Base-by-base conservation (phyloP, 495 filamentous ascomycete species). In the Lichenothelia convexa region DNA sequence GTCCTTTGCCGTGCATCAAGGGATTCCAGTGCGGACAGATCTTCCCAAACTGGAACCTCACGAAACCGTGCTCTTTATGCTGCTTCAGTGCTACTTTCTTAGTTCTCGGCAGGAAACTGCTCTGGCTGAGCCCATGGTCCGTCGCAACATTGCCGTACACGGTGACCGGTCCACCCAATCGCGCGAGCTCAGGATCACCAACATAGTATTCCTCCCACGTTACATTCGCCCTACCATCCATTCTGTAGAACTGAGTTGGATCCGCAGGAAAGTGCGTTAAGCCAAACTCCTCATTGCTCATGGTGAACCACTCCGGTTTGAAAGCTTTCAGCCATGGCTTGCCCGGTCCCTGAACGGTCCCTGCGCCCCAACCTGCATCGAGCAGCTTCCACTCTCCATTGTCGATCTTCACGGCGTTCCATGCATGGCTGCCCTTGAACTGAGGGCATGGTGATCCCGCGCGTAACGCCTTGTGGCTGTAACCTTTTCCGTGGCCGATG, bases 321-420 rank as follows among this genome's bases (percentile, higher is more conserved):
- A 93, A 89, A n/a, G 50, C 43, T 42, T 75, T 67, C 22, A 59
- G 59, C 56, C 89, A 95, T 1, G 62, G 56, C 45, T 56, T 42
- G 21, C 59, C 61, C 45, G 53, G 30, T 29, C 68, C 55, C 51
- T 57, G 32, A 42, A 77, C 51, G 30, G 46, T 48, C 8, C 89
- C 89, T 0, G 87, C 83, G 26, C 89, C 89, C 89, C 89, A 97
- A 53, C 89, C 94, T 2, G 74, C 42, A 47, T 97, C 89, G 26
- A 95, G 63, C 3, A 95, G 64, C 55, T 94, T 93, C 87, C 87
- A 97, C 41, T 75, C 69, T 2, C 77, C 77, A 27, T 73, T 65
- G 41, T 92, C 86, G 38, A 94, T 83, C 32, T 70, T 68, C 13
- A 94, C 80, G 0, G 76, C 89, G 47, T 87, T 95, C 89, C 89